Evolutionary conservation across 1,139 yeast genomes (phyloP).

Genomic region (Scheffersomyces parashehatae): DNA sequence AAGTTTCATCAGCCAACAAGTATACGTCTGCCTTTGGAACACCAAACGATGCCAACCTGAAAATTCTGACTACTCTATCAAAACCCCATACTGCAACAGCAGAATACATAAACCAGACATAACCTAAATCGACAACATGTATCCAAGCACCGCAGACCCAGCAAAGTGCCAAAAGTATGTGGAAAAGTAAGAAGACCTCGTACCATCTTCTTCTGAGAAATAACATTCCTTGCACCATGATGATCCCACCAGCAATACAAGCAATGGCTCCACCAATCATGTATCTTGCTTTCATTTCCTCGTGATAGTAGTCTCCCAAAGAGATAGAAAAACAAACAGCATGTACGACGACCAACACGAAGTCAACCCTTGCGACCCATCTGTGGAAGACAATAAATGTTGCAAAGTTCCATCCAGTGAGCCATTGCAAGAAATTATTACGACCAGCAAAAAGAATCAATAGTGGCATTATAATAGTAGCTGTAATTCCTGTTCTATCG

Average conservation of each 20-base stretch:
- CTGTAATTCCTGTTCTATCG: conserved; percentile 29
- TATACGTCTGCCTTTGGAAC: conserved; percentile 15
- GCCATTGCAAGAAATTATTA: conserved; percentile 38
- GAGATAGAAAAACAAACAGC: conserved; percentile 35
- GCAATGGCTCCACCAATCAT: conserved; percentile 32
- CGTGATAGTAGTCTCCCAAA: conserved; percentile 3
- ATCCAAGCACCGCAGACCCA: conserved; percentile 18
- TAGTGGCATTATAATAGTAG: conserved; percentile 29
- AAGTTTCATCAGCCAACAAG: conserved; percentile 16
- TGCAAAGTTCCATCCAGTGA: conserved; percentile 33
- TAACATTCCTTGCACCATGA: conserved; percentile 17
- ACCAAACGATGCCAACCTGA: conserved; percentile 15
- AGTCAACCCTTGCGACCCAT: conserved; percentile 32
- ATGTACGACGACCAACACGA: conserved; percentile 26
- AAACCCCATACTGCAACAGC: conserved; percentile 20
- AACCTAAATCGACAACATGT: conserved; percentile 17
- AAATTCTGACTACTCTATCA: conserved; percentile 16
- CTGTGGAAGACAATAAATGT: conserved; percentile 33
- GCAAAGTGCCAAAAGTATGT: conserved; percentile 16
- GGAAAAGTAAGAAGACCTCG: conserved; percentile 17
- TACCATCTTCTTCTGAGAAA: conserved; percentile 17
- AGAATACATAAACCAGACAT: conserved; percentile 15
- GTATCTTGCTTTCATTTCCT: conserved; percentile 17
- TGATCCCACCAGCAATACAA: conserved; percentile 30
- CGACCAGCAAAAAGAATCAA: conserved; percentile 38